Evolutionary conservation across 106 monocot species (phyloP), one percentile per base, ranked within the genome.

Genomic region (Dendrobium huoshanense): DNA sequence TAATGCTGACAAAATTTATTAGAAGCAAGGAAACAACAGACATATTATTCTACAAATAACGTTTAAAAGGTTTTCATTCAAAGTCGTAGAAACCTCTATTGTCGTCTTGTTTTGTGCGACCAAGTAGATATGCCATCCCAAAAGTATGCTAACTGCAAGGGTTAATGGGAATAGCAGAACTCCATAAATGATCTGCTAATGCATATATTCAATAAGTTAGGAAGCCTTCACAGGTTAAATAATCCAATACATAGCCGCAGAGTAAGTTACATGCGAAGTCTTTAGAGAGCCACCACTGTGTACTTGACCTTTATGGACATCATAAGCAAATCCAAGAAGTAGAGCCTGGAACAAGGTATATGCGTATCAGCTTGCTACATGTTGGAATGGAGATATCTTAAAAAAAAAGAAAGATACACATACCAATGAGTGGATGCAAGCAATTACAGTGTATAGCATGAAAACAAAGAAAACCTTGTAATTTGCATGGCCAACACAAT

Each of bases 401-500:
- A 40, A 42, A 22, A 27, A 80, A 54, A 18, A 80, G 48, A 83
- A 65, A 72, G 25, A 7, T 5, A 45, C 55, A 9, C 18, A 33
- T 93, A 99, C 99, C 93, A 89, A 82, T 51, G 95, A 91, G 80
- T 99, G 86, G 73, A 93, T 77, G 82, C 95, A 91, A 27, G 99
- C 87, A 86, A 87, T 83, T 27, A 99, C 99, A 41, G 90, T 85
- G 90, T 99, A 87, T 37, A 95, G 85, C 41, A 95, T 77, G 78
- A 99, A 99, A 75, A 95, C 83, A 80, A 99, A 87, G 88, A 99
- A 99, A 48, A 86, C 84, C 78, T 99, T 99, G 84, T 99, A 99
- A 85, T 99, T 99, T 78, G 88, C 86, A 91, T 95, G 95, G 15
- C 99, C 99, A 16, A 99, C 99, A 80, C 99, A 99, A 81, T 99